A percentile compares a stretch with the other conserved stretches of the same genome.
Conservation (phyloP, 2,329 filamentous ascomycete species). For the Alternaria arbusti region DNA sequence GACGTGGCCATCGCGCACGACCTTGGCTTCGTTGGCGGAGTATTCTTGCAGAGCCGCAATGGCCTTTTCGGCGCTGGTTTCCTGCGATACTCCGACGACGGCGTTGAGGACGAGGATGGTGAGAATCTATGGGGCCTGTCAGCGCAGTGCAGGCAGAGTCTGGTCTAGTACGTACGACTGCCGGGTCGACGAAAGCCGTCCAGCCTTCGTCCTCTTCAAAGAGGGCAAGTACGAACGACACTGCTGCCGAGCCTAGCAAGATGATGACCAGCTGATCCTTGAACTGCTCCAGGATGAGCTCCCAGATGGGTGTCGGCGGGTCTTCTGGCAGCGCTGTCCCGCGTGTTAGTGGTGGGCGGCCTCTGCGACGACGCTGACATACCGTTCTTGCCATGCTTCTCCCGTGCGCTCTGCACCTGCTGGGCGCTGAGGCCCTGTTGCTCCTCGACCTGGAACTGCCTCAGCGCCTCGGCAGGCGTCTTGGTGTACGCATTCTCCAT, state of each 20-base stretch:
- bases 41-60: slow-evolving; percentile 99
- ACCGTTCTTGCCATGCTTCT: slow-evolving; percentile 64
- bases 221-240: slow-evolving; percentile 91
- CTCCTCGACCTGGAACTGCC: slow-evolving; percentile 60
- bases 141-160: slow-evolving; percentile 10
- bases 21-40: slow-evolving; percentile 96
- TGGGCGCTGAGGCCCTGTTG: slow-evolving; percentile 57
- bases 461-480: slow-evolving; percentile 58
- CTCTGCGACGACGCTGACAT: slow-evolving; percentile 15
- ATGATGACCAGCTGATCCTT: slow-evolving; percentile 98
- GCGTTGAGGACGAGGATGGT: slow-evolving; percentile 97
- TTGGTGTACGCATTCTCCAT: slow-evolving; percentile 63
- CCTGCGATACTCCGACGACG: slow-evolving; percentile 96
- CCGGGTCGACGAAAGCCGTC: slow-evolving; percentile 96
- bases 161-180: slow-evolving; percentile 71
- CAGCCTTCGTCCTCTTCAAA: slow-evolving; percentile 93
- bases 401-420: slow-evolving; percentile 54
- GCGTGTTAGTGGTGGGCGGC: slow-evolving; percentile 9
- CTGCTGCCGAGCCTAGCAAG: slow-evolving; percentile 85
- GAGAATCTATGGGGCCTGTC: slow-evolving; percentile 72
- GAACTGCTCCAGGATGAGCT: slow-evolving; percentile 97
- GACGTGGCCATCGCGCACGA: slow-evolving; percentile 81
- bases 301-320: slow-evolving; percentile 93
- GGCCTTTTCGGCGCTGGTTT: slow-evolving; percentile 97
- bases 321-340: slow-evolving; percentile 77